These are phyloP conservation scores for Pseudogymnoascus sp. DNA, from an alignment of 2,329 filamentous ascomycete genomes.

Conservation along the genomic window DNA sequence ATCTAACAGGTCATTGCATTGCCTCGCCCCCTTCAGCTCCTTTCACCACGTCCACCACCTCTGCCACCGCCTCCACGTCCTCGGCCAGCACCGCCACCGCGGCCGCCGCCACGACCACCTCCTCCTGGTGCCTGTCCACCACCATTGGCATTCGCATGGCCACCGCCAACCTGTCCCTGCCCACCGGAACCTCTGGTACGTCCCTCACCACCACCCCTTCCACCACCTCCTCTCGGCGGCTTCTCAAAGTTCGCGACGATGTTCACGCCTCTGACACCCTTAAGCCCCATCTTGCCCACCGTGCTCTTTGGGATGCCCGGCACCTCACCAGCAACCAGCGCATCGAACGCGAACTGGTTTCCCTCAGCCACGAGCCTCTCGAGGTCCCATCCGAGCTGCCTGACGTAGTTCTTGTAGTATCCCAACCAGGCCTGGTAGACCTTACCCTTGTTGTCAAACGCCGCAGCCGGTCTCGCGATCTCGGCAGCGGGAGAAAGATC, in stretches of 20 bases:
- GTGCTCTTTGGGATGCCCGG: constrained; percentile 39
- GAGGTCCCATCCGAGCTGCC: constrained; percentile 30
- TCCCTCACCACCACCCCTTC: constrained; percentile 15
- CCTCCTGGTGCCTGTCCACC: constrained; percentile 15
- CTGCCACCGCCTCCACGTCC: constrained; percentile 10
- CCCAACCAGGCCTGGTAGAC: constrained; percentile 51
- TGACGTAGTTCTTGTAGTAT: constrained; percentile 42
- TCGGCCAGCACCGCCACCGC: constrained; percentile 13
- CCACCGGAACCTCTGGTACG: constrained; percentile 13
- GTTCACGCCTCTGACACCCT: constrained; percentile 40
- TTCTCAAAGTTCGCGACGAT: constrained; percentile 32
- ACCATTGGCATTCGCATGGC: constrained; percentile 20
- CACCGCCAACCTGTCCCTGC: constrained; percentile 12
- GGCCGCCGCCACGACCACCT: constrained; percentile 14
- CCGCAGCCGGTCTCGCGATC: constrained; percentile 32
- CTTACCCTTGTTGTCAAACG: constrained; percentile 39
- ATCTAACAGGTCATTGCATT: constrained; percentile 18
- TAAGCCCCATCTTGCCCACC: constrained; percentile 49
- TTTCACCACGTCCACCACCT: constrained; percentile 14
- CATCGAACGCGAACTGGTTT: constrained; percentile 41
- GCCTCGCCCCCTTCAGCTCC: background rate
- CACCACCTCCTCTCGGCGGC: constrained; percentile 26
- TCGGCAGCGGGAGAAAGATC: constrained; percentile 36
- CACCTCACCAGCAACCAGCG: constrained; percentile 38
- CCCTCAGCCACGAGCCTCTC: constrained; percentile 38